Conservation (phyloP, 2,329 filamentous ascomycete species). For the Clathrospora elynae region DNA sequence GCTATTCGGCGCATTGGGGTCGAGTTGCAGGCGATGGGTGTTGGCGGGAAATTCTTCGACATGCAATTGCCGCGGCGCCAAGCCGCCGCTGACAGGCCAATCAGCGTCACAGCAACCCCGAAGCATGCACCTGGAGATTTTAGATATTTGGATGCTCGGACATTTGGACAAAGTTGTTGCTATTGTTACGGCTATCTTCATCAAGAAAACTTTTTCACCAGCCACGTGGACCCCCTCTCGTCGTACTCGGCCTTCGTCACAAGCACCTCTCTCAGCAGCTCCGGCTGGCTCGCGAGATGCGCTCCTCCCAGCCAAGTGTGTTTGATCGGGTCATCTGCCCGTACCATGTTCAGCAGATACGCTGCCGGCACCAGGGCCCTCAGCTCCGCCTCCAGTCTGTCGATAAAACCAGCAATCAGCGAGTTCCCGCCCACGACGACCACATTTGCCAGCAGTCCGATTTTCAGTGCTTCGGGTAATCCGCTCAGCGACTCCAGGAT, state of each 20-base stretch:
- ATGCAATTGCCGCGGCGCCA: conserved; percentile 11
- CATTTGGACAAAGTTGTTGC: too few species aligned
- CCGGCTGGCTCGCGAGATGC: conserved; percentile 70
- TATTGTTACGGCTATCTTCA: not conserved
- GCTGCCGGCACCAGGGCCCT: conserved; percentile 56
- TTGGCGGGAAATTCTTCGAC: conserved; percentile 18
- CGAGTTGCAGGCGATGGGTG: conserved; percentile 28
- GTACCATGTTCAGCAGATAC: conserved; percentile 37
- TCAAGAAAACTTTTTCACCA: conserved; percentile 69
- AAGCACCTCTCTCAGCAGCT: conserved; percentile 66
- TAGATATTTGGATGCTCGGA: not conserved
- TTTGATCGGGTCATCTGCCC: conserved; percentile 76
- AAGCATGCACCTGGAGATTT: not conserved
- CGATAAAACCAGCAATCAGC: conserved; percentile 78
- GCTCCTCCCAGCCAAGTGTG: conserved; percentile 88
- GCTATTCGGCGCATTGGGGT: conserved; percentile 48
- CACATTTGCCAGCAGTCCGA: conserved; percentile 82
- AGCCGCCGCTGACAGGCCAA: conserved; percentile 29
- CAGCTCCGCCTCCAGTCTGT: conserved; percentile 75
- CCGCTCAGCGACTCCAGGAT: conserved; percentile 76
- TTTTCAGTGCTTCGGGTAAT: conserved; percentile 82
- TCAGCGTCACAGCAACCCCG: conserved; percentile 25
- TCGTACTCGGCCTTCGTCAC: conserved; percentile 92
- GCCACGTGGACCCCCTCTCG: conserved; percentile 77
- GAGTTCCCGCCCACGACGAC: conserved; percentile 87